Conservation (phyloP, 805 yeast genomes). For the Debaryomyces maramus region DNA sequence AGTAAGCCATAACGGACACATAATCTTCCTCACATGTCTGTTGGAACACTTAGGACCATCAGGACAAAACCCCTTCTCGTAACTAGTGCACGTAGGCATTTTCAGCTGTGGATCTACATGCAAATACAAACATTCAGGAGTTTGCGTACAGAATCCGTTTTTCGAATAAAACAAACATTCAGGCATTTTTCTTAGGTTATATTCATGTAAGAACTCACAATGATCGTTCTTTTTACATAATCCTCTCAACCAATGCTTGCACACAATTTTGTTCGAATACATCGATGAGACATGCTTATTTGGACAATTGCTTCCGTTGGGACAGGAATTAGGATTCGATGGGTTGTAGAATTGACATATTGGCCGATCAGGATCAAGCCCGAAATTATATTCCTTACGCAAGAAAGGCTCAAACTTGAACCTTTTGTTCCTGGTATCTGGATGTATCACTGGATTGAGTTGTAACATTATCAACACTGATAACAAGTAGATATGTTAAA, state of each 20-base stretch:
- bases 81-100: conserved; percentile 84
- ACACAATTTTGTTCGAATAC: conserved; percentile 66
- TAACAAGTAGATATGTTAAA: neutral
- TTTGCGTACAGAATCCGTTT: conserved; percentile 84
- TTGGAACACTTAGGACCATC: conserved; percentile 84
- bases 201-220: conserved; percentile 95
- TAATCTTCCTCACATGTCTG: conserved; percentile 71
- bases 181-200: conserved; percentile 92
- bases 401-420: conserved; percentile 81
- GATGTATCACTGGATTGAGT: conserved; percentile 40
- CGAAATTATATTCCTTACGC: conserved; percentile 75
- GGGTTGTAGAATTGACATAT: conserved; percentile 71
- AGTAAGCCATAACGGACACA: conserved; percentile 78
- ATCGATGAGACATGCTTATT: conserved; percentile 72
- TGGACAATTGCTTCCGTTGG: conserved; percentile 82
- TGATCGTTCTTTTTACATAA: conserved; percentile 94
- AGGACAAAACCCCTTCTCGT: conserved; percentile 86
- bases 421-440: conserved; percentile 37
- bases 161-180: conserved; percentile 88
- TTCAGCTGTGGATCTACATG: conserved; percentile 89
- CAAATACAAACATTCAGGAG: conserved; percentile 89
- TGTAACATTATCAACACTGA: conserved; percentile 28
- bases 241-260: conserved; percentile 98
- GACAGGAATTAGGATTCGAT: conserved; percentile 64
- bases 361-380: conserved; percentile 87